Evolutionary conservation across 2,329 filamentous ascomycete genomes (phyloP).

Genomic region (Penicillium digitatum): DNA sequence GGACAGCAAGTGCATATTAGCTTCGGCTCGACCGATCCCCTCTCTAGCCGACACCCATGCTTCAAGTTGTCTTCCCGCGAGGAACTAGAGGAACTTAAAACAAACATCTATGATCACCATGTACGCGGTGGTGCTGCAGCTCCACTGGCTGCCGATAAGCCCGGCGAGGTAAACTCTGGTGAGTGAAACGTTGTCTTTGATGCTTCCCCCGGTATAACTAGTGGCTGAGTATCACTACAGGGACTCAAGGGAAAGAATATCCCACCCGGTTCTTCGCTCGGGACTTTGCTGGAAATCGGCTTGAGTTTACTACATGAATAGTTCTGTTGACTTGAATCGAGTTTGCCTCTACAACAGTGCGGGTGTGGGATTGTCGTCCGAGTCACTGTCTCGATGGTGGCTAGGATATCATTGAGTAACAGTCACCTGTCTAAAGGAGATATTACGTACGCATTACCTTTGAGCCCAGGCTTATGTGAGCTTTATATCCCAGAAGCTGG

Average conservation of each 20-base stretch:
- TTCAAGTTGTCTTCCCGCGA: conserved; percentile 52
- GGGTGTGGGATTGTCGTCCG: not conserved
- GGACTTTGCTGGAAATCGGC: conserved; percentile 53
- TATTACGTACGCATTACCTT: not conserved
- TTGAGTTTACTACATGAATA: conserved; percentile 51
- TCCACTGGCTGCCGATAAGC: conserved; percentile 54
- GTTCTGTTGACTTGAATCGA: not conserved
- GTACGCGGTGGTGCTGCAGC: conserved; percentile 48
- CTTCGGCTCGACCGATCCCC: conserved; percentile 40
- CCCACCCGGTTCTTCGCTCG: conserved; percentile 60
- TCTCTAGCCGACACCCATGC: conserved; percentile 55
- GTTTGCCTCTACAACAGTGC: not conserved
- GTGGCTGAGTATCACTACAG: conserved; percentile 30
- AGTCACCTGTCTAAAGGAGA: not conserved
- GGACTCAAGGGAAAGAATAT: conserved; percentile 56
- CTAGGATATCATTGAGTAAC: not conserved
- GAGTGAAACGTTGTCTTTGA: not conserved
- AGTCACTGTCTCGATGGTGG: not conserved
- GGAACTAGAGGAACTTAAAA: conserved; percentile 48
- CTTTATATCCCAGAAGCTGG: not conserved
- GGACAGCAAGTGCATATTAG: conserved; percentile 57
- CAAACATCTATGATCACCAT: conserved; percentile 52
- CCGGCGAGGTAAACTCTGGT: conserved; percentile 48
- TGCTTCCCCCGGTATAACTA: not conserved
- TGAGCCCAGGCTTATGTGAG: not conserved